Evolutionary conservation across 441 rosid genomes (phyloP), one percentile per base, ranked within the genome.

Genomic region (Metrosideros polymorpha): DNA sequence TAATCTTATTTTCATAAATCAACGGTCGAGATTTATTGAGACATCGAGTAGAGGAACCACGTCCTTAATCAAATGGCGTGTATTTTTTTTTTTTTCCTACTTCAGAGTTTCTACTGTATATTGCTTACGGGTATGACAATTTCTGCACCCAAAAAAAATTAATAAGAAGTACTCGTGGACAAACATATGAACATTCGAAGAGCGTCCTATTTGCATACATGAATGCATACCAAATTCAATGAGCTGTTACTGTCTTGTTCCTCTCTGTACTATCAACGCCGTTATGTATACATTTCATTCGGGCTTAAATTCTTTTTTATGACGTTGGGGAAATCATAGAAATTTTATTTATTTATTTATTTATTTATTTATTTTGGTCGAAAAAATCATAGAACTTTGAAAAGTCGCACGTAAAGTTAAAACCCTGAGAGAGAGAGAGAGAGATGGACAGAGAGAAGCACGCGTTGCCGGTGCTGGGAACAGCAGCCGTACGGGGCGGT

Each of bases 391-490:
- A 42, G 59, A 47, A 82, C 43, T 53, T 39, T 54, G 83, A 90
- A 83, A 83, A 90, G 82, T 32, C 84, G 56, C 32, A 87, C 85
- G 89, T 87, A 87, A 92, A 90, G 87, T 79, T 30, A 88, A 77
- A 55, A 88, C 87, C 39, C 8, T 56, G 89, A 89, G 49, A 75
- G 55, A 18, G 53, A 82, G 50, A 47, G 25, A 12, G 54, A 51
- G 53, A 42, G 86, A 77, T 52, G 83, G 75, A n/a, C 84, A 49
- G 90, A 93, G 92, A 86, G 89, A 85, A 90, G 97, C 98, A 96
- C 96, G 98, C 96, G 94, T 95, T 95, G 99, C 97, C 96, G 95
- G 98, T 86, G 85, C 87, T 89, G 89, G 90, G 89, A 92, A 96
- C 91, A 47, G 98, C 98, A 95, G 90, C 91, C 93, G 93, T 89